Conservation (phyloP, 2,329 filamentous ascomycete genomes). For the Calonectria multiphialidica region DNA sequence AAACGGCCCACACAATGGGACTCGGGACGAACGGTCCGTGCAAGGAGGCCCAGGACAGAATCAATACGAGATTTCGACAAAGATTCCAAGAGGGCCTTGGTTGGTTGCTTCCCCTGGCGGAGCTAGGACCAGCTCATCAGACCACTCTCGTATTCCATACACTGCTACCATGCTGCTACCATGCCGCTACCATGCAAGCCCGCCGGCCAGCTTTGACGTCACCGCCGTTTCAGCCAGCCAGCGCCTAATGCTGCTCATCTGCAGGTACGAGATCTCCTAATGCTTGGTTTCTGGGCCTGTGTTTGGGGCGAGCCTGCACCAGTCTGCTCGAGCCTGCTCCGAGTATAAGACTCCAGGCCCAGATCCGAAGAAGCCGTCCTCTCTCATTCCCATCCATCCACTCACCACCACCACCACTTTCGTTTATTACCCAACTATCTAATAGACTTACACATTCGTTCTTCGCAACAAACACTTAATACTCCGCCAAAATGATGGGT, state of each 20-base stretch:
- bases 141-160: conserved; percentile 2
- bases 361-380: neutral
- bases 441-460: conserved; percentile 7
- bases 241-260: conserved; percentile 2
- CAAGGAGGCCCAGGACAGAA: neutral
- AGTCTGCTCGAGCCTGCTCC: neutral
- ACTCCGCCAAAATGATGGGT: neutral
- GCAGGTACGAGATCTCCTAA: conserved; percentile 1
- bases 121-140: neutral
- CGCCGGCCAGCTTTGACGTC: neutral
- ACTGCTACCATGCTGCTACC: neutral
- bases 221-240: neutral
- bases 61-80: neutral
- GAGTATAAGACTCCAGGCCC: conserved; percentile 1
- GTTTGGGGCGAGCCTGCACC: neutral
- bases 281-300: neutral
- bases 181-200: neutral
- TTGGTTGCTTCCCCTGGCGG: conserved; percentile 3
- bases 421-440: neutral
- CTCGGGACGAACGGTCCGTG: conserved; percentile 1
- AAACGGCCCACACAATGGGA: neutral
- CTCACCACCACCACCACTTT: conserved; percentile 2
- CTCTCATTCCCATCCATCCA: neutral
- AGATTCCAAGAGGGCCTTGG: neutral
- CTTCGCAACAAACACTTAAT: neutral